phyloP scores from a whole-genome alignment of 805 yeast species.

The Candida ortonii region DNA sequence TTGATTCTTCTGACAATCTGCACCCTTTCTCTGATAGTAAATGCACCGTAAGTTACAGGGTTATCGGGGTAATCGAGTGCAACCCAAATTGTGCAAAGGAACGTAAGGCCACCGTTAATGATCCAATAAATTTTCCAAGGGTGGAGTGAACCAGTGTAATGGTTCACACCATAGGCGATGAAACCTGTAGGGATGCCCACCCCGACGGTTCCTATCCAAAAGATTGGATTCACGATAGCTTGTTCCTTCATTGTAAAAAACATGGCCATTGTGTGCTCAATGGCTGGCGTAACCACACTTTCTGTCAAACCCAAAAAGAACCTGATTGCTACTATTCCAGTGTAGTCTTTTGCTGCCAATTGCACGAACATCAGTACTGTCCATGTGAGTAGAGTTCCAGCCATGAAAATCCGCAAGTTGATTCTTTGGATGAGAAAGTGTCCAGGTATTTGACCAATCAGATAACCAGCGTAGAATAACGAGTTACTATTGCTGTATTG shows the following conservation, averaged over 20 bases:
- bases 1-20: slow-evolving; percentile 32
- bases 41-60: slow-evolving; percentile 50
- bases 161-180: slow-evolving; percentile 24
- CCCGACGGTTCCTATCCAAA: slow-evolving; percentile 47
- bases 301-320: slow-evolving; percentile 38
- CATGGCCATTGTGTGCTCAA: slow-evolving; percentile 33
- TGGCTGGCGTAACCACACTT: slow-evolving; percentile 19
- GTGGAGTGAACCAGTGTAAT: slow-evolving; percentile 21
- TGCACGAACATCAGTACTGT: slow-evolving; percentile 40
- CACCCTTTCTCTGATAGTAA: slow-evolving; percentile 35
- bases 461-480: slow-evolving; percentile 45
- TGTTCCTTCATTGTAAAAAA: slow-evolving; percentile 44
- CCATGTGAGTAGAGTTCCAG: slow-evolving; percentile 39
- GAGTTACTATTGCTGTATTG: slow-evolving; percentile 45
- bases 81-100: slow-evolving; percentile 33
- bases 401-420: slow-evolving; percentile 44
- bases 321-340: slow-evolving; percentile 33
- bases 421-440: slow-evolving; percentile 48
- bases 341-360: slow-evolving; percentile 39
- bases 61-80: slow-evolving; percentile 52
- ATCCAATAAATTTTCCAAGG: slow-evolving; percentile 47
- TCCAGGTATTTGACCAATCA: slow-evolving; percentile 38
- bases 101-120: slow-evolving; percentile 54
- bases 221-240: slow-evolving; percentile 44
- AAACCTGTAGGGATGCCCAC: slow-evolving; percentile 38